Evolutionary conservation across 1,139 yeast species (phyloP).

Genomic region (Scheffersomyces segobiensis): DNA sequence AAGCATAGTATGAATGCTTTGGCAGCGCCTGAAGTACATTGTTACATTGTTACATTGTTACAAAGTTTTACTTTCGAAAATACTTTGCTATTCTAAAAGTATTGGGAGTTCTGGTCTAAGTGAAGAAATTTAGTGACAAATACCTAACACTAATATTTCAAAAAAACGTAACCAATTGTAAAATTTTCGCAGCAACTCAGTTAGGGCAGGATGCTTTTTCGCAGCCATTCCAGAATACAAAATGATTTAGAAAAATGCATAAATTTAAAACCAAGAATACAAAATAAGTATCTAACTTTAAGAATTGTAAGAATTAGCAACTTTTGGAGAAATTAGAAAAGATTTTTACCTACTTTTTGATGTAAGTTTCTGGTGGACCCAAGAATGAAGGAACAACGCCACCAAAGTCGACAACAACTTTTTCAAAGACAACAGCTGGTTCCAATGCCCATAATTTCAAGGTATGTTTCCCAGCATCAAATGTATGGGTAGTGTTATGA

Average conservation of each 20-base stretch:
- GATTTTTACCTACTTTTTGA: background rate
- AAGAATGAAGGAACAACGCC: background rate
- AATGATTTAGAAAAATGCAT: background rate
- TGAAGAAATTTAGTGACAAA: too few relatives aligned
- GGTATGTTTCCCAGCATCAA: conserved; percentile 13
- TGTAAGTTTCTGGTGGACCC: background rate
- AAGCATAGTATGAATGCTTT: too few relatives aligned
- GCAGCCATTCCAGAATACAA: background rate
- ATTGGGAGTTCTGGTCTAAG: too few relatives aligned
- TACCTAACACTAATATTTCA: too few relatives aligned
- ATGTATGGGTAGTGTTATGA: conserved; percentile 13
- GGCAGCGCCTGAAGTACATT: too few relatives aligned
- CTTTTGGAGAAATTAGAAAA: background rate
- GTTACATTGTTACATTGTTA: too few relatives aligned
- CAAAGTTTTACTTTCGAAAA: too few relatives aligned
- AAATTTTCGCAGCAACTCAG: background rate
- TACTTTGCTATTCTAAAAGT: too few relatives aligned
- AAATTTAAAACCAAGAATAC: background rate
- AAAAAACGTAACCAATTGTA: too few relatives aligned
- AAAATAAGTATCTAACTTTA: background rate
- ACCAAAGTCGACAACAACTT: background rate
- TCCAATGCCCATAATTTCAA: conserved; percentile 12
- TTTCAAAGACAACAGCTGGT: background rate
- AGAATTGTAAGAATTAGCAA: background rate
- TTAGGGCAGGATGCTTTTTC: background rate